phyloP scores from a whole-genome alignment of 2,329 filamentous ascomycete species.

The Drechslerella stenobrocha region DNA sequence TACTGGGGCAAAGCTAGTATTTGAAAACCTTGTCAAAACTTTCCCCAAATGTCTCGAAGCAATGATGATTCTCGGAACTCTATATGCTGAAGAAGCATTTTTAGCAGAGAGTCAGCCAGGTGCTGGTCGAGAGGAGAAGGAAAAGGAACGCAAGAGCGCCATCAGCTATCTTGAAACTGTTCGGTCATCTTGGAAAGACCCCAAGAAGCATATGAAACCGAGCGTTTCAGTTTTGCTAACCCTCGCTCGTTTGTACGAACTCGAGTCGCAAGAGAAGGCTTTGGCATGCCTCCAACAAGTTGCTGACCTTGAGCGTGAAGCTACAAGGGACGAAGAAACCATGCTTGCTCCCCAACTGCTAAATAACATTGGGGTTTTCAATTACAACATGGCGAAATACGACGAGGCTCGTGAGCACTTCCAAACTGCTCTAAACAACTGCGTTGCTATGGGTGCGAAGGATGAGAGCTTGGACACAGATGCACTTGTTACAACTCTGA shows the following conservation, averaged over 20 bases:
- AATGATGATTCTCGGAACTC: constrained; percentile 84
- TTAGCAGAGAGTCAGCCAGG: constrained; percentile 62
- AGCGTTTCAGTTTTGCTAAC: constrained; percentile 90
- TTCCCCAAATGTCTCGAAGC: constrained; percentile 67
- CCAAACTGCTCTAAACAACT: constrained; percentile 85
- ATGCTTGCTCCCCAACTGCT: constrained; percentile 82
- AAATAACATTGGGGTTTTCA: constrained; percentile 97
- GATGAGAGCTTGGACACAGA: constrained; percentile 80
- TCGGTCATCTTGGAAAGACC: constrained; percentile 85
- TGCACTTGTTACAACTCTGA: constrained; percentile 90
- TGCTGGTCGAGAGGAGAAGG: constrained; percentile 82
- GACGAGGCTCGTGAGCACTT: constrained; percentile 82
- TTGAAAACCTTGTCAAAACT: constrained; percentile 92
- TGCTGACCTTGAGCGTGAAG: constrained; percentile 82
- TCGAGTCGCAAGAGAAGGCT: constrained; percentile 81
- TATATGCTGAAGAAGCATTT: constrained; percentile 95
- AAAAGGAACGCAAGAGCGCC: constrained; percentile 80
- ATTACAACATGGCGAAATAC: constrained; percentile 83
- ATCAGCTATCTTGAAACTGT: constrained; percentile 81
- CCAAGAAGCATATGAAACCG: constrained; percentile 77
- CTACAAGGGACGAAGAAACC: constrained; percentile 67
- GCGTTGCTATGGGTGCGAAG: constrained; percentile 74
- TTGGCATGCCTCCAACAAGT: constrained; percentile 89
- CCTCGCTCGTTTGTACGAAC: constrained; percentile 86
- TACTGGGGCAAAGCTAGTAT: constrained; percentile 85